Evolutionary conservation across 495 filamentous ascomycete genomes (phyloP), one percentile per base, ranked within the genome.

Genomic region (Extremus antarcticus): DNA sequence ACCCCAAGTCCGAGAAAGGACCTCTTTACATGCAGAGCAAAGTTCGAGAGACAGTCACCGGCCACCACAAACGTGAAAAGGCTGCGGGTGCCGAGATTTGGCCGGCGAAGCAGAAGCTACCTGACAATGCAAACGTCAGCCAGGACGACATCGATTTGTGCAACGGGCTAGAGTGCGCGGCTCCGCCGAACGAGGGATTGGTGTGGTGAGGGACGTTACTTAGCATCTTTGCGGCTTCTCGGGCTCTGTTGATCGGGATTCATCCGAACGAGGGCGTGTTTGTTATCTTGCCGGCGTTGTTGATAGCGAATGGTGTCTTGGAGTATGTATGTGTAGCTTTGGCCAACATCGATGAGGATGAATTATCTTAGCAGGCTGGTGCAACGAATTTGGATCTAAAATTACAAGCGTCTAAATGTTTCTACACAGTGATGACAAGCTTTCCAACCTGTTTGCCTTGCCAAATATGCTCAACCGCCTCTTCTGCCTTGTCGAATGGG

Each of bases 21-120:
- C 64, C 73, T 3, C 58, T 75, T 4, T 69, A 66, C 61, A 76
- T 77, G 66, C 75, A 77, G 65, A 69, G 65, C 35, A 25, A 62
- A 16, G 68, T 74, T 3, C 65, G 70, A 3, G 70, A 74, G 4
- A 50, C 71, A 35, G 64, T 78, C 11, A 64, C 58, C 8, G 61
- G 64, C 20, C 73, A 76, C 60, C 59, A 66, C 48, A 51, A 70
- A 47, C 58, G 62, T 2, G 77, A 80, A 56, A 62, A 76, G 53
- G 59, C 66, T 24, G 66, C 60, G 1, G 64, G 66, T n/a, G 40
- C 63, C 29, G 68, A 77, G 63, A 69, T 76, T 45, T 78, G 75
- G 74, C 77, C 77, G 15, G 75, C 76, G 3, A 66, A 70, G 25
- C 74, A 74, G 59, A 35, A 51, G 49, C 39, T 51, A 23, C 56